Percentiles rank a stretch among this genome's conserved stretches.
phyloP scores from a whole-genome alignment of 2,329 filamentous ascomycete species.

The Fusarium pininemorale region DNA sequence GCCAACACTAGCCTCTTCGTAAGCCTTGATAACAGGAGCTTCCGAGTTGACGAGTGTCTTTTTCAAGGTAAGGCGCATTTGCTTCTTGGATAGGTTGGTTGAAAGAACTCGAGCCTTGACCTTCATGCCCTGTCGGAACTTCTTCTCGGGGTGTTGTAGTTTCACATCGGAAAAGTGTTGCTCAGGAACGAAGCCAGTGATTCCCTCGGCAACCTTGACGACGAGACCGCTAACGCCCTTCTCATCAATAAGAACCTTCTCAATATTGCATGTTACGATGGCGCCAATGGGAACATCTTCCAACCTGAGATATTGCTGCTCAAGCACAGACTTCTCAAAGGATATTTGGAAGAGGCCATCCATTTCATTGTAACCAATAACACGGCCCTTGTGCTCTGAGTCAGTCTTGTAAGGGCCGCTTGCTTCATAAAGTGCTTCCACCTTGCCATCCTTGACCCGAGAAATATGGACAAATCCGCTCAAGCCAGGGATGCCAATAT shows the following conservation, averaged over 20 bases:
- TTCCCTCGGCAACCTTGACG: conserved; percentile 84
- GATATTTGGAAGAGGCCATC: conserved; percentile 89
- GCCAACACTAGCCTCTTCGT: conserved; percentile 76
- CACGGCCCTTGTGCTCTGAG: conserved; percentile 80
- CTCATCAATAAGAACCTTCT: conserved; percentile 82
- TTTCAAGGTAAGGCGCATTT: conserved; percentile 89
- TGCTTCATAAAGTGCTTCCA: conserved; percentile 81
- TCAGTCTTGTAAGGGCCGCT: conserved; percentile 82
- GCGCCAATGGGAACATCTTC: conserved; percentile 88
- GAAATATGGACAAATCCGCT: conserved; percentile 96
- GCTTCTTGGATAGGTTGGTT: conserved; percentile 76
- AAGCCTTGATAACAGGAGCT: conserved; percentile 78
- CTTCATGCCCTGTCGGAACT: conserved; percentile 86
- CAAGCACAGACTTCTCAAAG: conserved; percentile 81
- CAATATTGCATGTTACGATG: conserved; percentile 82
- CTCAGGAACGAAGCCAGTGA: conserved; percentile 88
- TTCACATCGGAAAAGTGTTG: conserved; percentile 88
- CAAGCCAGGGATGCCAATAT: conserved; percentile 70
- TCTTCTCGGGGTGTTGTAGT: conserved; percentile 93
- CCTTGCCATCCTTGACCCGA: conserved; percentile 86
- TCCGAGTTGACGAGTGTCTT: conserved; percentile 95
- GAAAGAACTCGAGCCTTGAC: conserved; percentile 89
- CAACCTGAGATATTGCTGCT: conserved; percentile 89
- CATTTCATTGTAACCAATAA: conserved; percentile 86
- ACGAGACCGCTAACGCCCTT: conserved; percentile 84